Conservation (phyloP, 345 rosid species). For the Hibiscus syriacus region DNA sequence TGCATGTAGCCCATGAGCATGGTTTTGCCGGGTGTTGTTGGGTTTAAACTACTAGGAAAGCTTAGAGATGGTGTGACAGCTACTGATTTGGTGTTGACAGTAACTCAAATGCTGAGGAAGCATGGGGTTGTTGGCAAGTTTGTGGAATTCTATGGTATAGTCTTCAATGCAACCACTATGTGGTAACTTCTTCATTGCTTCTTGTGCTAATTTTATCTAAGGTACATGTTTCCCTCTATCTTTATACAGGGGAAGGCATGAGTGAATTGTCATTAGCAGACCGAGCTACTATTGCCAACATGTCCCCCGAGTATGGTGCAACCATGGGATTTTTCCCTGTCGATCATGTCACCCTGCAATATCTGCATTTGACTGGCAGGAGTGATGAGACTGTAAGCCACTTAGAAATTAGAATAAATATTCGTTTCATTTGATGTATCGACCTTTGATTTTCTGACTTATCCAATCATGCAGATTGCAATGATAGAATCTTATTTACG, state of each 20-base stretch:
- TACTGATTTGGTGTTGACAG: constrained; percentile 90
- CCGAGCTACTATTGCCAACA: constrained; percentile 94
- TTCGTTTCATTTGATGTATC: not conserved
- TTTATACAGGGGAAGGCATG: constrained; percentile 73
- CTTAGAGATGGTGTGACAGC: constrained; percentile 85
- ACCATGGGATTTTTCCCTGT: constrained; percentile 99
- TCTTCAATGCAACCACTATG: not conserved
- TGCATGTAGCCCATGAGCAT: constrained; percentile 90
- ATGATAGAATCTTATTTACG: constrained; percentile 87
- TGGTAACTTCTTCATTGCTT: not conserved
- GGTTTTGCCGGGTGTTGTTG: constrained; percentile 98
- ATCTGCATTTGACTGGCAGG: constrained; percentile 71
- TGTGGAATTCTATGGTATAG: constrained; percentile 55
- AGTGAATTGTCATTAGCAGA: constrained; percentile 86
- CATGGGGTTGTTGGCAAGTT: constrained; percentile 97
- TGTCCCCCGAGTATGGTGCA: constrained; percentile 98
- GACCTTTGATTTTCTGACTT: constrained; percentile 12
- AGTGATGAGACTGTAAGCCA: constrained; percentile 58
- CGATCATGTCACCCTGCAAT: constrained; percentile 86
- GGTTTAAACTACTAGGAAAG: constrained; percentile 73
- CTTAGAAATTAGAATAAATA: not conserved
- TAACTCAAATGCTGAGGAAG: constrained; percentile 88
- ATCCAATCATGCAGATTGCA: constrained; percentile 35
- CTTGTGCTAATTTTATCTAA: constrained; percentile 6
- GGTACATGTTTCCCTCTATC: constrained; percentile 1